phyloP scores from a whole-genome alignment of 257 asterid genomes.

The Ehretia macrophylla region DNA sequence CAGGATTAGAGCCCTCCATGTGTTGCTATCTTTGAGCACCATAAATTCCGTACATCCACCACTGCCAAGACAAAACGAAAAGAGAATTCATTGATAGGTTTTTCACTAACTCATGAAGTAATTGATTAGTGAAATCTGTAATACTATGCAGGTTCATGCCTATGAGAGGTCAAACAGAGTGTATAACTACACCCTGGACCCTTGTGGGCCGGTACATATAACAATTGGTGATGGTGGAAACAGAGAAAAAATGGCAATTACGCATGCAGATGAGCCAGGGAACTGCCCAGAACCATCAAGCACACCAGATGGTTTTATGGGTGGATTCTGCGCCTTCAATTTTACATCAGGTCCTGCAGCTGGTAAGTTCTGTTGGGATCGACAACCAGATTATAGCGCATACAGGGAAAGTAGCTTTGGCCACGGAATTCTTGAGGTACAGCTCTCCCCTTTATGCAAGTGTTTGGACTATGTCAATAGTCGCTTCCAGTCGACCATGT shows the following conservation, averaged over 20 bases:
- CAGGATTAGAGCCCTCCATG: too few species aligned
- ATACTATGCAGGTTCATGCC: slow-evolving; percentile 69
- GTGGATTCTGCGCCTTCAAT: slow-evolving; percentile 80
- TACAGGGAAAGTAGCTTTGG: slow-evolving; percentile 90
- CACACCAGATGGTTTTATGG: slow-evolving; percentile 70
- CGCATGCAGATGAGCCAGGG: slow-evolving; percentile 68
- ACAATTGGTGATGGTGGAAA: slow-evolving; percentile 95
- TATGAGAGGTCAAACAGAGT: slow-evolving; percentile 95
- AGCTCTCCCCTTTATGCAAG: background rate
- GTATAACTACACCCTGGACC: slow-evolving; percentile 75
- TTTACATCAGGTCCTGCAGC: slow-evolving; percentile 88
- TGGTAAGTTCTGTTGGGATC: slow-evolving; percentile 90
- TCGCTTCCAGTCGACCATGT: background rate
- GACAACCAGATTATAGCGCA: slow-evolving; percentile 88
- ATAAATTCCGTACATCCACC: too few species aligned
- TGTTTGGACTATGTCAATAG: background rate
- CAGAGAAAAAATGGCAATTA: slow-evolving; percentile 77
- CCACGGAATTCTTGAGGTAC: slow-evolving; percentile 89
- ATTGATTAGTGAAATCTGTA: background rate
- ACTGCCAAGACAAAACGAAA: too few species aligned
- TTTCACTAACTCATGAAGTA: too few species aligned
- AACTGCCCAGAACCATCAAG: slow-evolving; percentile 70
- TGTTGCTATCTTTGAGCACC: too few species aligned
- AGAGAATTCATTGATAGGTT: too few species aligned
- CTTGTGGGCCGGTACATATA: slow-evolving; percentile 80